Evolutionary conservation across 306 rosid species (phyloP).

Genomic region (Dalbergia cultrata): DNA sequence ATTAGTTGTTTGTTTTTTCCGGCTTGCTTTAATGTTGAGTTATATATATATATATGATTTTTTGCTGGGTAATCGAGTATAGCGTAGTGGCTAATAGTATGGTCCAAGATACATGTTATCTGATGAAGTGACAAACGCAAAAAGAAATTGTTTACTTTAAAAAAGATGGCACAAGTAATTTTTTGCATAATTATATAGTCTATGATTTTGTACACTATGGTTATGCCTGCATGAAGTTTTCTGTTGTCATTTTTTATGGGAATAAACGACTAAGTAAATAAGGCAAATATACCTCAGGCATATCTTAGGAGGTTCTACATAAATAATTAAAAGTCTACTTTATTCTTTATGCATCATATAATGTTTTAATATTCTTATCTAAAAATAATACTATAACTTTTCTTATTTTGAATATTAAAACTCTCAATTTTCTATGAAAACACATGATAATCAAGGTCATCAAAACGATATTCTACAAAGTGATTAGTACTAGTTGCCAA

Average conservation of each 20-base stretch:
- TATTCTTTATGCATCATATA: too few relatives aligned
- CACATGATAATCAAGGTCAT: neutral
- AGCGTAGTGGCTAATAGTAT: neutral
- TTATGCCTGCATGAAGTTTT: neutral
- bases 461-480: neutral
- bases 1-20: neutral
- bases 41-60: neutral
- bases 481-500: constrained; percentile 18
- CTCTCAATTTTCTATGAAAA: constrained; percentile 5
- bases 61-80: neutral
- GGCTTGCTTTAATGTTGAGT: neutral
- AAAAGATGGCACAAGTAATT: too few relatives aligned
- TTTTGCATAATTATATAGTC: neutral
- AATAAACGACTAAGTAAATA: too few relatives aligned
- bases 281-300: too few relatives aligned
- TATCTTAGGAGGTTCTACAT: too few relatives aligned
- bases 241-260: too few relatives aligned
- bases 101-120: neutral
- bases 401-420: too few relatives aligned
- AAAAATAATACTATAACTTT: too few relatives aligned
- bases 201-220: neutral
- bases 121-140: neutral
- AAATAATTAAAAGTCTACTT: too few relatives aligned
- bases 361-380: too few relatives aligned
- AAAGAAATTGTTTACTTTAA: too few relatives aligned